Evolutionary conservation across 306 rosid species (phyloP).

Genomic region (Pterocarpus macrocarpus): DNA sequence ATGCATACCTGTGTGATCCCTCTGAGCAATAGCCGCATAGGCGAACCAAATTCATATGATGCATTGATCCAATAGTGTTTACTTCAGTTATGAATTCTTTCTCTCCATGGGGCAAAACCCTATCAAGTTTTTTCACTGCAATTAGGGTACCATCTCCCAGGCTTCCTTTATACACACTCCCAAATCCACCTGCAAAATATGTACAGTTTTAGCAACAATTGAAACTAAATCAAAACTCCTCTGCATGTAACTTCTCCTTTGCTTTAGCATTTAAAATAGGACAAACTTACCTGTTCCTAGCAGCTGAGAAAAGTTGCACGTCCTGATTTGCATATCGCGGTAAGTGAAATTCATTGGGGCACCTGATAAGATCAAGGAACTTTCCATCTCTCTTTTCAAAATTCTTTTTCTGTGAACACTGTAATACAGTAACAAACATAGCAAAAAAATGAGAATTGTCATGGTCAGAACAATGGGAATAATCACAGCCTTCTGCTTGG

Average conservation of each 20-base stretch:
- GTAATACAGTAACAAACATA: constrained; percentile 74
- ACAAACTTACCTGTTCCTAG: constrained; percentile 74
- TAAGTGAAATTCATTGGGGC: constrained; percentile 77
- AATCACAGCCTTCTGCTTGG: constrained; percentile 66
- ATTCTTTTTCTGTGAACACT: constrained; percentile 75
- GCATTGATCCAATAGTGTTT: constrained; percentile 97
- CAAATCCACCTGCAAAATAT: constrained; percentile 88
- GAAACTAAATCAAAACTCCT: constrained; percentile 1
- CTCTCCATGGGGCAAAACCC: constrained; percentile 94
- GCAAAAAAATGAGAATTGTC: constrained; percentile 69
- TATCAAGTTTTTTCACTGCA: constrained; percentile 94
- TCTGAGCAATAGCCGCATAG: constrained; percentile 90
- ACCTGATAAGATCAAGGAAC: constrained; percentile 79
- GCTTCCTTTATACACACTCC: constrained; percentile 94
- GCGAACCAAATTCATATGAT: constrained; percentile 96
- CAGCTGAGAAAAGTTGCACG: constrained; percentile 76
- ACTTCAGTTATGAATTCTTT: constrained; percentile 95
- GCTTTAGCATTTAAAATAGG: constrained; percentile 5
- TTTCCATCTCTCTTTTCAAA: constrained; percentile 75
- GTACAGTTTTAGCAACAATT: constrained; percentile 33
- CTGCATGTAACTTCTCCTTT: not conserved
- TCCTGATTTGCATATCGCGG: constrained; percentile 83
- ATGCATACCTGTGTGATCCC: constrained; percentile 73
- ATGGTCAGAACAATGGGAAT: constrained; percentile 81
- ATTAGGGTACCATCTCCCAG: constrained; percentile 83